Base-by-base conservation (phyloP, 345 rosid species). In the Erucastrum elatum region DNA sequence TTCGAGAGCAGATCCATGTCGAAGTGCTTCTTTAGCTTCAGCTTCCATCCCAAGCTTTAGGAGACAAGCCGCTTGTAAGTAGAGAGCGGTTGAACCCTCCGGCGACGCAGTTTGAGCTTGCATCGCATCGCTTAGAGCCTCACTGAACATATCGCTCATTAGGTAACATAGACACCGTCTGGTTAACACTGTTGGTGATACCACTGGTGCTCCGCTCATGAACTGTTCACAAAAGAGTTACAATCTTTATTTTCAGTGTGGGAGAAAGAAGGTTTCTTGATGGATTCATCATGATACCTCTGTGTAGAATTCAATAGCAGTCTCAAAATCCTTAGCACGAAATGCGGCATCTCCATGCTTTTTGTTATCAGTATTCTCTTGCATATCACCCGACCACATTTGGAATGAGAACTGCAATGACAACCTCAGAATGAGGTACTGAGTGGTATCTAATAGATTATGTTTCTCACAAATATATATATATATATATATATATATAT, bases 301-400 rank as follows among this genome's bases (percentile, higher is more conserved):
- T 63, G 95, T 87, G 74, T 92, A 90, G 87, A 86, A 88, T 72
- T 91, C 92, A 51, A 90, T 85, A 77, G 97, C 97, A 33, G 84
- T 84, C 49, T 84, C 80, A 76, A 88, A 90, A 84, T 95, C 97
- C 84, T 91, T 95, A 1, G 94, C 89, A 79, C 96, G 88, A 75
- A 95, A 95, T 70, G 98, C 96, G 2, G 86, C 82, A 82, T 95
- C 99, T 46, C 99, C 99, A 59, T 83, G 97, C 81, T 90, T 92
- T 91, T 91, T 95, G 56, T 91, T 88, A 56, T 93, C 94, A 80
- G 84, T 78, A 56, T 97, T 91, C 78, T 95, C 98, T 83, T 93
- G 99, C 97, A 95, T 87, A 84, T 85, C 92, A 83, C 82, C 87
- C 68, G 99, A 90, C 99, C 99, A 95, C 96, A 95, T 84, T 87